Percentiles rank a stretch among this genome's conserved stretches.
These are phyloP conservation scores for Cenococcum geophilum DNA, from an alignment of 495 filamentous ascomycete genomes.

Conservation along the genomic window DNA sequence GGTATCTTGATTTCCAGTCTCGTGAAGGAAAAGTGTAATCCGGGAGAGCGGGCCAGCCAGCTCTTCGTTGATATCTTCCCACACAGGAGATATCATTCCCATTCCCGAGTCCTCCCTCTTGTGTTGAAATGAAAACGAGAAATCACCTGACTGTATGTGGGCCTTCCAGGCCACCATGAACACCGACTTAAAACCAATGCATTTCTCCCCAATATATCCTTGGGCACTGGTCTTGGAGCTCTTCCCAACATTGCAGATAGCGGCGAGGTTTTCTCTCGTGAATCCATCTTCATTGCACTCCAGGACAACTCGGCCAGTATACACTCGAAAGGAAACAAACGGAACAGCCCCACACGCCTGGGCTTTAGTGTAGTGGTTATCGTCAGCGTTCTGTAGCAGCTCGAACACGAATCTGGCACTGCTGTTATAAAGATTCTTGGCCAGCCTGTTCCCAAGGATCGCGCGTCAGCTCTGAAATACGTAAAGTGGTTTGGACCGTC, in stretches of 20 bases:
- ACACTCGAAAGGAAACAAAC: slow-evolving; percentile 24
- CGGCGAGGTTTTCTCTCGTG: slow-evolving; percentile 36
- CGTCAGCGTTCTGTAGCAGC: slow-evolving; percentile 22
- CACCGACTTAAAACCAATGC: slow-evolving; percentile 50
- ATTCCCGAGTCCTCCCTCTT: slow-evolving; percentile 13
- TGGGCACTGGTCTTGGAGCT: slow-evolving; percentile 41
- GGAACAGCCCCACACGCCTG: background rate
- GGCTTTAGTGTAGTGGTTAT: slow-evolving; percentile 4
- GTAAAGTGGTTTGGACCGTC: background rate
- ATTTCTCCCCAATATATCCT: slow-evolving; percentile 48
- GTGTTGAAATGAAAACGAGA: slow-evolving; percentile 45
- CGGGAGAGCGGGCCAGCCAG: background rate
- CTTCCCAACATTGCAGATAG: slow-evolving; percentile 38
- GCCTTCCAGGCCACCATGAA: slow-evolving; percentile 47
- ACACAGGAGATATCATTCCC: slow-evolving; percentile 35
- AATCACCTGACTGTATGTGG: slow-evolving; percentile 45
- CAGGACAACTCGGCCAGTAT: slow-evolving; percentile 29
- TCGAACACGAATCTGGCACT: slow-evolving; percentile 23
- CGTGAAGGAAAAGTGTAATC: slow-evolving; percentile 5
- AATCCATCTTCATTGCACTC: slow-evolving; percentile 46
- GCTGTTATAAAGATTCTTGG: slow-evolving; percentile 14
- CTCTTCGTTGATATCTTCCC: background rate
- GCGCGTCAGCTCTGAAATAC: background rate
- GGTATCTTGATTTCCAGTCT: background rate
- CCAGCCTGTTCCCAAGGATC: slow-evolving; percentile 1